These are phyloP conservation scores for Tylopilus rubrobrunneus DNA, from an alignment of 768 basidiomycete genomes.

Conservation along the genomic window DNA sequence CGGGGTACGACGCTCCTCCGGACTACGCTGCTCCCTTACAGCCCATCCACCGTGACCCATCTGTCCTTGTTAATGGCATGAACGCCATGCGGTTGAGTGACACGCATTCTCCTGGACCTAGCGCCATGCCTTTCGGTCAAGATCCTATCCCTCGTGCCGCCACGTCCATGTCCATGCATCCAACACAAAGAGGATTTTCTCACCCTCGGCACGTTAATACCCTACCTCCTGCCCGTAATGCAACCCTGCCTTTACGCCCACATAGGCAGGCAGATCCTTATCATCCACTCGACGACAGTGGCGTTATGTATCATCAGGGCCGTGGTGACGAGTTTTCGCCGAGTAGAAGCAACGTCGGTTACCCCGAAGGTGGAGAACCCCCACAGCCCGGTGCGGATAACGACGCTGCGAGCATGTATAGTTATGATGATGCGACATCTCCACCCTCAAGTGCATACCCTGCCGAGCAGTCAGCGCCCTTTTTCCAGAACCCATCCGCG, in stretches of 20 bases:
- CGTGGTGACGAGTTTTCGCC: conserved; percentile 9
- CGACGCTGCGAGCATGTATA: conserved; percentile 36
- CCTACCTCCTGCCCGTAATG: conserved; percentile 32
- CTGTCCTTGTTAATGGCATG: conserved; percentile 48
- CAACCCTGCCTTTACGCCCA: conserved; percentile 17
- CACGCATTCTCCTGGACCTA: conserved; percentile 30
- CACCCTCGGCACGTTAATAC: conserved; percentile 42
- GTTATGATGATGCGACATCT: conserved; percentile 36
- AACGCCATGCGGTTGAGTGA: conserved; percentile 51
- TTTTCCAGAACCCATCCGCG: conserved; percentile 19
- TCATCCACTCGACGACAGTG: conserved; percentile 34
- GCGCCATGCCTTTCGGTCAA: conserved; percentile 23
- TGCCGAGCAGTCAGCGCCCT: conserved; percentile 18
- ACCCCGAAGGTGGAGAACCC: conserved; percentile 22
- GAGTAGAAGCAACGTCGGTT: conserved; percentile 28
- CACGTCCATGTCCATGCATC: conserved; percentile 54
- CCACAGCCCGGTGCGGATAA: conserved; percentile 29
- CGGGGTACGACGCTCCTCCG: conserved; percentile 29
- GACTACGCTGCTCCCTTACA: conserved; percentile 28
- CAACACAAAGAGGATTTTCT: conserved; percentile 27
- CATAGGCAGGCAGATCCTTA: conserved; percentile 25
- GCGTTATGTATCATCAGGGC: conserved; percentile 9
- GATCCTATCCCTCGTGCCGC: conserved; percentile 54
- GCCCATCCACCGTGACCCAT: conserved; percentile 39
- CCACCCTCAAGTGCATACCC: conserved; percentile 30